Evolutionary conservation across 805 yeast species (phyloP).

Genomic region (Ogataea pilisensis): DNA sequence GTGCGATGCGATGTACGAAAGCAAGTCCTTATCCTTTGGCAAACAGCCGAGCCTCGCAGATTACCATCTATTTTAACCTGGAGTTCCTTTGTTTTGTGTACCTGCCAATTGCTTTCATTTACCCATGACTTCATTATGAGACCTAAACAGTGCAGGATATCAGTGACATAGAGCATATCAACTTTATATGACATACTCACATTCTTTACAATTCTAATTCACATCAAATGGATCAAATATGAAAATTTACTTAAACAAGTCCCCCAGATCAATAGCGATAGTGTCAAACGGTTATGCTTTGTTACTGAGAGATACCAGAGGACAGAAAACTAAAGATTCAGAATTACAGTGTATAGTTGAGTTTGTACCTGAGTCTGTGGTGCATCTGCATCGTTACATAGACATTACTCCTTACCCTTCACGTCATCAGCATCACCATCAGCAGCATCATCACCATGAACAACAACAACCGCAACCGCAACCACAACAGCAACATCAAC

Average conservation of each 20-base stretch:
- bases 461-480: no score
- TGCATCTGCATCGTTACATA: constrained; percentile 40
- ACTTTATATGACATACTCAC: no score
- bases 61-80: no score
- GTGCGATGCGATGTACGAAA: no score
- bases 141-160: no score
- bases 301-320: constrained; percentile 46
- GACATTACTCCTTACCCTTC: not conserved
- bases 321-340: constrained; percentile 21
- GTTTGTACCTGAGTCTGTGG: constrained; percentile 40
- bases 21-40: no score
- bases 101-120: not conserved
- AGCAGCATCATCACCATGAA: no score
- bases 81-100: not conserved
- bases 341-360: constrained; percentile 48
- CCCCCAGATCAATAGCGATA: constrained; percentile 68
- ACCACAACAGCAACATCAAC: no score
- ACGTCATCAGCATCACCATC: not conserved
- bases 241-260: constrained; percentile 58
- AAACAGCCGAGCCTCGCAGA: no score
- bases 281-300: constrained; percentile 57
- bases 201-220: not conserved
- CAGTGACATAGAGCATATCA: no score
- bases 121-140: no score
- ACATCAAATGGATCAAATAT: constrained; percentile 29